Percentiles rank a stretch among this genome's conserved stretches.
phyloP scores from a whole-genome alignment of 2,329 filamentous ascomycete species.

The Alternaria ethzedia region DNA sequence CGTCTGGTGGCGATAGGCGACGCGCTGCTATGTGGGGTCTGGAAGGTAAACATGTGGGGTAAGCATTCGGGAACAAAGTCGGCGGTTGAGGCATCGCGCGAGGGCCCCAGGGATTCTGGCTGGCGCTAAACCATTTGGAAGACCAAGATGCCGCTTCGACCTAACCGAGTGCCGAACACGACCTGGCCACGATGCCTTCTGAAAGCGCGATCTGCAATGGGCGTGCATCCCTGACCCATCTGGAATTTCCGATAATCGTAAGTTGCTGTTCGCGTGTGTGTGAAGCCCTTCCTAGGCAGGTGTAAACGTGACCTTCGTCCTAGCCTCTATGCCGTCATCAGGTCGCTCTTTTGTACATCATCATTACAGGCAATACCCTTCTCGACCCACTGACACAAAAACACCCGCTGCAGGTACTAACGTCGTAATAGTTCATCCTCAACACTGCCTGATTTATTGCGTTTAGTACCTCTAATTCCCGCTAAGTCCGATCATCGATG shows the following conservation, averaged over 20 bases:
- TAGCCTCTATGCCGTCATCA: neutral
- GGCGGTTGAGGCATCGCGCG: neutral
- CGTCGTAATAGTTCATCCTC: neutral
- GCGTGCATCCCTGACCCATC: neutral
- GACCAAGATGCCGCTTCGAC: neutral
- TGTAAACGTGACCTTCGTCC: neutral
- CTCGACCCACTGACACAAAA: neutral
- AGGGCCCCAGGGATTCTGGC: neutral
- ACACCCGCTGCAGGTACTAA: slow-evolving; percentile 1
- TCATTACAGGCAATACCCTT: neutral
- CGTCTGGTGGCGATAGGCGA: neutral
- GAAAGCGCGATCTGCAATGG: neutral
- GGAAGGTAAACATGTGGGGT: neutral
- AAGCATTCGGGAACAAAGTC: neutral
- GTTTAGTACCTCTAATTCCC: neutral
- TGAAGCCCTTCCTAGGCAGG: neutral
- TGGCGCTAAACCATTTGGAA: neutral
- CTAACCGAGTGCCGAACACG: slow-evolving; percentile 1
- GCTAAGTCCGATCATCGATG: slow-evolving; percentile 18
- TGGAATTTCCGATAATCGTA: neutral
- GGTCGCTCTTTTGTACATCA: neutral
- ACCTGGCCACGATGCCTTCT: neutral
- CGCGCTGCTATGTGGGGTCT: neutral
- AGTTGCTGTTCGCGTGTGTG: neutral
- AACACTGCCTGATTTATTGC: neutral